These are phyloP conservation scores for Viridothelium virens DNA, from an alignment of 495 filamentous ascomycete genomes.

Conservation along the genomic window DNA sequence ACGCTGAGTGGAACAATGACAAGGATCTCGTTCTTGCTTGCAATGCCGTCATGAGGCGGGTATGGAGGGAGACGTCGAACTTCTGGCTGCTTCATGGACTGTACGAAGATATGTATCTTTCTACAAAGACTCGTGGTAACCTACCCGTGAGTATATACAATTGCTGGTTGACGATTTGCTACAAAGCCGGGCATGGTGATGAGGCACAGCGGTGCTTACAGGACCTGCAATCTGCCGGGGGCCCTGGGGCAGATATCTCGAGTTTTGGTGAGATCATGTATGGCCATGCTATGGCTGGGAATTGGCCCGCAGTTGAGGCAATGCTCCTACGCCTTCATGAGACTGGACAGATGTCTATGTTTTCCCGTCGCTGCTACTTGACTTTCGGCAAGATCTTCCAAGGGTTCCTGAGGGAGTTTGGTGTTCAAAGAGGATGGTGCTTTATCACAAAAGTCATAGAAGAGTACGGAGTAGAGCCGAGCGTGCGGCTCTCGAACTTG, in stretches of 20 bases:
- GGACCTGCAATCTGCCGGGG: not conserved
- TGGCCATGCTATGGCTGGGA: not conserved
- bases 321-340: not conserved
- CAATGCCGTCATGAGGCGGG: not conserved
- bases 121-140: not conserved
- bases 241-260: not conserved
- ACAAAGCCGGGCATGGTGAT: not conserved
- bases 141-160: slow-evolving; percentile 3
- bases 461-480: not conserved
- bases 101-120: not conserved
- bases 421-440: not conserved
- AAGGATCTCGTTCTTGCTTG: not conserved
- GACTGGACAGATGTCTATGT: not conserved
- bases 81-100: not conserved
- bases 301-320: not conserved
- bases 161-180: slow-evolving; percentile 1
- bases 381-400: slow-evolving; percentile 3
- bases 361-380: not conserved
- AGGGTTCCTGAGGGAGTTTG: not conserved
- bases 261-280: not conserved
- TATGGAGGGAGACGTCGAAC: slow-evolving; percentile 4
- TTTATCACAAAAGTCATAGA: slow-evolving; percentile 2
- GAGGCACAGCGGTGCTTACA: not conserved
- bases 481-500: not conserved
- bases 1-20: not conserved